phyloP scores from a whole-genome alignment of 345 rosid species.

The Linum trigynum region DNA sequence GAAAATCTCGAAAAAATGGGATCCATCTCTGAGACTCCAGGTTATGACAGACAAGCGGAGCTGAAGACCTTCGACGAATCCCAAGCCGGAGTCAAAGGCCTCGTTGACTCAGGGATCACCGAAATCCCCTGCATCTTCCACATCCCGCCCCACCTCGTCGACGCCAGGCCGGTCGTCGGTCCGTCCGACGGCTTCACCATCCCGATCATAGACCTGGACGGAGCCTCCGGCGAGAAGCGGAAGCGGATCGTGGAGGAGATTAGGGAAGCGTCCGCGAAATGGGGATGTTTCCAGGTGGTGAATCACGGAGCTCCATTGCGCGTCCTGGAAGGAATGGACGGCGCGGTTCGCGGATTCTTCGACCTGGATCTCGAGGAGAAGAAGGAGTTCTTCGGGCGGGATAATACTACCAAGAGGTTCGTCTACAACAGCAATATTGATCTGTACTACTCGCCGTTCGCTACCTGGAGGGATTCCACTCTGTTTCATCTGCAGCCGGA shows the following conservation, averaged over 20 bases:
- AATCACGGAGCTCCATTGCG: not conserved
- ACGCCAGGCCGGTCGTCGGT: too few relatives aligned
- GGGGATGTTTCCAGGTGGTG: not conserved
- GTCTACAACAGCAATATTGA: not conserved
- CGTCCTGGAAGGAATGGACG: not conserved
- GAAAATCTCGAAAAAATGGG: too few relatives aligned
- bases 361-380: not conserved
- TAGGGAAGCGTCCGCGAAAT: not conserved
- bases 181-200: too few relatives aligned
- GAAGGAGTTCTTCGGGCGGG: not conserved
- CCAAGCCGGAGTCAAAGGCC: too few relatives aligned
- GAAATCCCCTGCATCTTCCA: too few relatives aligned
- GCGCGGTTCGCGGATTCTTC: not conserved
- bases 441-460: not conserved
- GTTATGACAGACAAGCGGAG: too few relatives aligned
- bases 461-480: not conserved
- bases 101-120: too few relatives aligned
- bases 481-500: not conserved
- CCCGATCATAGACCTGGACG: too few relatives aligned
- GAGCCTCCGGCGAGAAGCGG: not conserved
- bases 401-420: not conserved
- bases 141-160: too few relatives aligned
- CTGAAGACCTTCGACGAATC: too few relatives aligned
- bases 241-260: not conserved
- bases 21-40: too few relatives aligned